Evolutionary conservation across 2,329 filamentous ascomycete genomes (phyloP), one percentile per base, ranked within the genome.

Genomic region (Hortaea sp.): DNA sequence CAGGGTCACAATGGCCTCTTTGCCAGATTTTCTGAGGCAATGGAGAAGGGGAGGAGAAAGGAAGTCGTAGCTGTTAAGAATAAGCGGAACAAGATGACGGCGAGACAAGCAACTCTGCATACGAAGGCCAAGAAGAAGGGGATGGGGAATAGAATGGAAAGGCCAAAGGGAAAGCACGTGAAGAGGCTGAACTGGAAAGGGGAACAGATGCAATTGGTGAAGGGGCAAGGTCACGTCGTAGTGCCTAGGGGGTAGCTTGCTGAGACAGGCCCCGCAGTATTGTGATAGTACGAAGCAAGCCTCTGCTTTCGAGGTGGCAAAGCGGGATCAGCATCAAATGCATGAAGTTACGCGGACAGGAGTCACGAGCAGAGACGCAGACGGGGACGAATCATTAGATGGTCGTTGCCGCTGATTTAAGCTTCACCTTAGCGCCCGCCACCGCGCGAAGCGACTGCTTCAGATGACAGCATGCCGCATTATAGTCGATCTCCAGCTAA

Each of bases 91-190:
- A 37, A 38, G 37, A 9, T 29, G 7, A 46, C 29, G 3, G 39
- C 39, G 4, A 30, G 43, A 27, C 13, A 6, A 3, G 43, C 44
- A 1, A 41, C 44, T 7, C 31, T 20, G 31, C 44, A 40, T 9
- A 49, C 42, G 43, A 44, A 37, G n/a, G 45, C 43, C 6, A 47
- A 20, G 43, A 47, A 43, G 35, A 38, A 45, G n/a, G 32, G 32
- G 32, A 35, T 9, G 32, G n/a, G n/a, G 32, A 35, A 35, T 2
- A 35, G 32, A 4, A 35, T 35, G 32, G n/a, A n/a, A 35, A n/a
- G 32, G 32, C 7, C 32, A n/a, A 35, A n/a, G n/a, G 32, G n/a
- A n/a, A 9, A n/a, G 9, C 32, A 35, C n/a, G 32, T n/a, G 9
- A 39, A 20, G 37, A 27, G 13, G 10, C 11, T 13, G 28, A 47